Evolutionary conservation across 495 filamentous ascomycete species (phyloP).

Genomic region (Glutinoglossum americanum): DNA sequence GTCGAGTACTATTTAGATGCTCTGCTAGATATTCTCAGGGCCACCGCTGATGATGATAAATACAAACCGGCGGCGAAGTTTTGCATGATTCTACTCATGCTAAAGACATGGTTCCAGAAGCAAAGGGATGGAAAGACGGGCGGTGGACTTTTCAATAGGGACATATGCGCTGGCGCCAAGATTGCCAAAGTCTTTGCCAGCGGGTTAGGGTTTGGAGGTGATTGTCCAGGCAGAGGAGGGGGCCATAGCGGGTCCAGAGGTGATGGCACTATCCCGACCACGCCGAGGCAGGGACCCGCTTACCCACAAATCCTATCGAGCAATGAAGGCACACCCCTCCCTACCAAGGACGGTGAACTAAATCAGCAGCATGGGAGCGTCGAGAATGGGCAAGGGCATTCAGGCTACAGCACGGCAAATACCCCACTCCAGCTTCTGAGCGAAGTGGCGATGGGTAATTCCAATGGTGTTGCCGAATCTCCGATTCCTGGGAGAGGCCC

Average conservation of each 20-base stretch:
- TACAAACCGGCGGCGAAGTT: slow-evolving; percentile 46
- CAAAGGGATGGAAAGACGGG: slow-evolving; percentile 7
- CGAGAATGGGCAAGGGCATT: not conserved
- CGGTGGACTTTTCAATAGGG: not conserved
- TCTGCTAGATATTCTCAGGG: slow-evolving; percentile 42
- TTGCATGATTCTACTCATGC: slow-evolving; percentile 46
- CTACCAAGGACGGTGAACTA: not conserved
- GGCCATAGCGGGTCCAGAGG: not conserved
- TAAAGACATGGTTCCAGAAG: slow-evolving; percentile 48
- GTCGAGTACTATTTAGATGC: slow-evolving; percentile 54
- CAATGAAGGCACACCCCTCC: not conserved
- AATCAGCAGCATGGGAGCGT: not conserved
- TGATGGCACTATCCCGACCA: not conserved
- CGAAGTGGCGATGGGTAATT: slow-evolving; percentile 11
- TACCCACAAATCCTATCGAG: not conserved
- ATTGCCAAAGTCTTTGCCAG: not conserved
- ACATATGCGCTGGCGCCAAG: not conserved
- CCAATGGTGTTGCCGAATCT: slow-evolving; percentile 5
- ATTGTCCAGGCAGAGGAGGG: not conserved
- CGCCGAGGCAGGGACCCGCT: not conserved
- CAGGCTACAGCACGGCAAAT: slow-evolving; percentile 5
- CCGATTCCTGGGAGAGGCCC: not conserved
- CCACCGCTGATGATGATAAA: slow-evolving; percentile 37
- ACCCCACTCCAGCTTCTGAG: slow-evolving; percentile 9
- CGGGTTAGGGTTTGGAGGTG: not conserved